phyloP scores from a whole-genome alignment of 2,329 filamentous ascomycete species.

The Drechslera avenae region DNA sequence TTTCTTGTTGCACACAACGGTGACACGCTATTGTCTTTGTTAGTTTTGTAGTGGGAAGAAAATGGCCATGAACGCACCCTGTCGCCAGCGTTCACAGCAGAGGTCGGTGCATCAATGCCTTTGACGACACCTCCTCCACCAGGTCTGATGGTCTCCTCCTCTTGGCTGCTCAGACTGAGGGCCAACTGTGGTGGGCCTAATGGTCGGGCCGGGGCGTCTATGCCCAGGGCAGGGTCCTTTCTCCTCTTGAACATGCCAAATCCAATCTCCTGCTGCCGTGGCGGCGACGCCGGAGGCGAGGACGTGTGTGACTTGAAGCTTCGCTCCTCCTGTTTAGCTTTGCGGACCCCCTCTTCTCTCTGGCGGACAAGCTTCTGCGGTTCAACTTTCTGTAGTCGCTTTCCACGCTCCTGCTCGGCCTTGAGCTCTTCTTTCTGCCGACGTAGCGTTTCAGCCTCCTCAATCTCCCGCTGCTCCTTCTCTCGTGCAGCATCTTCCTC shows the following conservation, averaged over 20 bases:
- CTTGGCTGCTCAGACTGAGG: slow-evolving; percentile 23
- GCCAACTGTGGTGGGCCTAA: slow-evolving; percentile 32
- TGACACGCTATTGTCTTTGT: slow-evolving; percentile 62
- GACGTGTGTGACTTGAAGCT: slow-evolving; percentile 25
- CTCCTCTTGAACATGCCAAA: slow-evolving; percentile 44
- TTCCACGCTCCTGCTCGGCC: slow-evolving; percentile 40
- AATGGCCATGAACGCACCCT: slow-evolving; percentile 59
- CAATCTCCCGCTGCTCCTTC: slow-evolving; percentile 32
- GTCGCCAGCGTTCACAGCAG: slow-evolving; percentile 79
- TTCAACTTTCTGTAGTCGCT: slow-evolving; percentile 40
- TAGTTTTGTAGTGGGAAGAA: slow-evolving; percentile 10
- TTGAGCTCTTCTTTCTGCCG: slow-evolving; percentile 39
- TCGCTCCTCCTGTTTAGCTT: slow-evolving; percentile 28
- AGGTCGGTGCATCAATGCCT: slow-evolving; percentile 75
- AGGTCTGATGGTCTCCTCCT: slow-evolving; percentile 47
- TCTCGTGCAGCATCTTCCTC: slow-evolving; percentile 39
- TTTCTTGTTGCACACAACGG: slow-evolving; percentile 72
- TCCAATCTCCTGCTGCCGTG: slow-evolving; percentile 36
- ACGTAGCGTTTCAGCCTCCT: slow-evolving; percentile 36
- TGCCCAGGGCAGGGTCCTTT: slow-evolving; percentile 37
- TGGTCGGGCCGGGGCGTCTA: slow-evolving; percentile 23
- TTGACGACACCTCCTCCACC: slow-evolving; percentile 57
- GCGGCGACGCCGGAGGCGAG: slow-evolving; percentile 37
- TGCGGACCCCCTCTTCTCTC: slow-evolving; percentile 39
- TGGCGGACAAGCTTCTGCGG: slow-evolving; percentile 31